Conservation (phyloP, 371 early-diverging fungal genomes). For the Lichtheimia ornata region DNA sequence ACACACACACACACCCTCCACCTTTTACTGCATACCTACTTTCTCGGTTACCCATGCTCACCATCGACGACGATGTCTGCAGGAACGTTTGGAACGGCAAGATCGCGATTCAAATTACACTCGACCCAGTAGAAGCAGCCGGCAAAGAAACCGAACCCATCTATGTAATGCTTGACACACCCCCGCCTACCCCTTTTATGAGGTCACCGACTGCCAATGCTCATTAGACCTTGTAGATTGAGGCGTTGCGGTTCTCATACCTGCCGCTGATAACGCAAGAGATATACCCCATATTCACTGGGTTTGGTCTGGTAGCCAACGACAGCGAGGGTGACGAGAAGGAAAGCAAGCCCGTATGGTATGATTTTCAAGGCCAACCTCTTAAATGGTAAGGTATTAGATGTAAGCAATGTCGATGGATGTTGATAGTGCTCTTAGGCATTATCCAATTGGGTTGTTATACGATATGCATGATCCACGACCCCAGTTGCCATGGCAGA, state of each 20-base stretch:
- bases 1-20: too few relatives aligned
- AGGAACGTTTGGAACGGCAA: slow-evolving; percentile 59
- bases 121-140: slow-evolving; percentile 37
- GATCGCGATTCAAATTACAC: slow-evolving; percentile 54
- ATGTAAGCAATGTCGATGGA: background rate
- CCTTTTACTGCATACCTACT: too few relatives aligned
- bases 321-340: slow-evolving; percentile 24
- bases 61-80: slow-evolving; percentile 27
- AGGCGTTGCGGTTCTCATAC: slow-evolving; percentile 59
- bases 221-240: slow-evolving; percentile 5
- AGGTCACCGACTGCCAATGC: background rate
- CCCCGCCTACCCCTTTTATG: background rate
- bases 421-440: slow-evolving; percentile 44
- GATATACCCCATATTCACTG: slow-evolving; percentile 48
- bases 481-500: slow-evolving; percentile 58
- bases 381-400: slow-evolving; percentile 64
- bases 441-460: slow-evolving; percentile 77
- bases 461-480: slow-evolving; percentile 53
- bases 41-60: too few relatives aligned
- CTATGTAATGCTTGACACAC: slow-evolving; percentile 37
- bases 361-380: slow-evolving; percentile 60
- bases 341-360: slow-evolving; percentile 54
- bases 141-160: slow-evolving; percentile 45
- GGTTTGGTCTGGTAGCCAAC: slow-evolving; percentile 38
- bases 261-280: slow-evolving; percentile 58